Evolutionary conservation across 768 basidiomycete genomes (phyloP), one percentile per base, ranked within the genome.

Genomic region (Pleurotus tuber-regium): DNA sequence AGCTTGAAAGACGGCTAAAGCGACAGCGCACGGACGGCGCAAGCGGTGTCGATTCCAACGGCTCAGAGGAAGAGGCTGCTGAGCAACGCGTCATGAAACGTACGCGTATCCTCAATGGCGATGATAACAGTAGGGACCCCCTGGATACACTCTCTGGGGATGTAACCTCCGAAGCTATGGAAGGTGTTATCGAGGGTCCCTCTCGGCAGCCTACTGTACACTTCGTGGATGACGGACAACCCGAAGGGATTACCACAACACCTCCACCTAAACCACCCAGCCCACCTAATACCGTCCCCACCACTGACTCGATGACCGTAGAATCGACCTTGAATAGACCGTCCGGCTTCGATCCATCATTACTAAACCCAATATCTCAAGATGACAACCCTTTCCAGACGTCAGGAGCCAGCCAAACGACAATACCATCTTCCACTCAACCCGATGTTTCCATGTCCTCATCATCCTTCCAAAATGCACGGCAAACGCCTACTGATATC

Each of bases 1-100:
- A 81, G 59, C 72, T 93, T 5, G 91, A 92, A 66, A 77, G 91
- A 24, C 71, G 78, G 53, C 69, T 90, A 60, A 92, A 92, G 73
- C 68, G 89, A 54, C 80, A 83, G 58, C 77, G 89, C 4, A 76
- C 82, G 1, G 76, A 79, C 23, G 80, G 80, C 25, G 75, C 75
- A 24, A 48, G 31, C 31, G 74, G 70, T 19, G 77, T 74, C 11
- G 80, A 79, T 42, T 70, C 76, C 54, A 66, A 76, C 63, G 64
- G 63, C 53, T 82, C 82, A 3, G 84, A 83, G 51, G 79, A 72
- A 30, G 86, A 83, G 54, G 67, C 68, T 18, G 66, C 64, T 12
- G 73, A 69, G 39, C n/a, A n/a, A n/a, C 73, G 79, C 46, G 77
- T 78, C 51, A 66, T 78, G 35, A 90, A 91, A 59, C 77, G 88